Evolutionary conservation across 192 early-diverging fungal genomes (phyloP).

Genomic region (Geosiphon pyriformis): DNA sequence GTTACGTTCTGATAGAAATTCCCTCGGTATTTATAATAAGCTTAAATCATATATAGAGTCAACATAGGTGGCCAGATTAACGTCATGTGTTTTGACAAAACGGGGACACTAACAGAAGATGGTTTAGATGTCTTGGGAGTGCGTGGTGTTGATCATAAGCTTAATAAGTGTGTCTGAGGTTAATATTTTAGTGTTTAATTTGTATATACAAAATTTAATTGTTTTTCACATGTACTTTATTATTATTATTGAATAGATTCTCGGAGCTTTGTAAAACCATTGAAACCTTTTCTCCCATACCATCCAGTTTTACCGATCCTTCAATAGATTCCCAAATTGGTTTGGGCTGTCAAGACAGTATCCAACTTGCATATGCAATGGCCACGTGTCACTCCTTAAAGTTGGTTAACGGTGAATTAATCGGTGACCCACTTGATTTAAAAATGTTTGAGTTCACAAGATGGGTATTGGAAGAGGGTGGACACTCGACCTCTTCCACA

Average conservation of each 20-base stretch:
- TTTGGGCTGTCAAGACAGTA: background rate
- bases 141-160: constrained; percentile 50
- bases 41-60: constrained; percentile 45
- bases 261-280: constrained; percentile 12
- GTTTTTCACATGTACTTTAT: no score
- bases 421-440: constrained; percentile 95
- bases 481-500: constrained; percentile 25
- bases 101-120: constrained; percentile 95
- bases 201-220: background rate
- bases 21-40: background rate
- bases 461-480: constrained; percentile 91
- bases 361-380: constrained; percentile 56
- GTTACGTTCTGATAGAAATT: background rate
- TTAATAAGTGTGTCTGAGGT: no score
- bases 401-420: constrained; percentile 77
- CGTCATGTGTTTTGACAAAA: constrained; percentile 98
- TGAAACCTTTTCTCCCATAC: constrained; percentile 2
- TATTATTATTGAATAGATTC: constrained; percentile 10
- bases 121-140: constrained; percentile 94
- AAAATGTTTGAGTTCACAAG: constrained; percentile 97
- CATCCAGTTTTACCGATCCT: background rate
- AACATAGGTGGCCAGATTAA: constrained; percentile 96
- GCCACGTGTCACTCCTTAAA: constrained; percentile 85
- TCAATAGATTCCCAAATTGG: background rate
- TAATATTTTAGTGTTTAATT: background rate